A percentile compares a stretch with the other conserved stretches of the same genome.
phyloP scores from a whole-genome alignment of 345 rosid genomes.

The Corymbia maculata region DNA sequence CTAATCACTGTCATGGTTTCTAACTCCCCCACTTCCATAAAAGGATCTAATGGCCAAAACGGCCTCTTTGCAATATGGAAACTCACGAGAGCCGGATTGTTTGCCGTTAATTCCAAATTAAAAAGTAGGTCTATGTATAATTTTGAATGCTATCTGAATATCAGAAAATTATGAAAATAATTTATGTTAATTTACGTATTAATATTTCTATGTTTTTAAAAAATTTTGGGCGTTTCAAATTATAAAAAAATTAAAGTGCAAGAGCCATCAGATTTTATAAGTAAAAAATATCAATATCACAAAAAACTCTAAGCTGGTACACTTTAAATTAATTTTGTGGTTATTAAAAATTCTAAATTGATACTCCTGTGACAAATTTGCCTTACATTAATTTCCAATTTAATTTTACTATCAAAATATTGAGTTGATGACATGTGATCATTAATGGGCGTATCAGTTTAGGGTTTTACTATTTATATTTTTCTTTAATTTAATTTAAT shows the following conservation, averaged over 20 bases:
- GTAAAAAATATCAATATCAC: too few relatives aligned
- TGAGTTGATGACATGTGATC: too few relatives aligned
- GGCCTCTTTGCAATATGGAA: not conserved
- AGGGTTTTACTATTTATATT: too few relatives aligned
- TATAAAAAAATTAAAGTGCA: not conserved
- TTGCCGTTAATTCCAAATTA: not conserved
- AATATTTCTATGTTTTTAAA: not conserved
- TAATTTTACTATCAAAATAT: too few relatives aligned
- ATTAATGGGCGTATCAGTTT: too few relatives aligned
- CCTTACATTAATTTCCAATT: too few relatives aligned
- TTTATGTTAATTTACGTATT: not conserved
- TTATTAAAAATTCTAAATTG: too few relatives aligned
- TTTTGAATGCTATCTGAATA: not conserved
- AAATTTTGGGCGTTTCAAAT: not conserved
- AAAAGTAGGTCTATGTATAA: not conserved
- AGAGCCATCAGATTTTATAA: too few relatives aligned
- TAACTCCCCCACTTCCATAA: not conserved
- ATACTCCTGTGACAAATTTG: too few relatives aligned
- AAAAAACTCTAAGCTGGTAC: too few relatives aligned
- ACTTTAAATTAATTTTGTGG: too few relatives aligned
- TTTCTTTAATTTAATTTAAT: too few relatives aligned
- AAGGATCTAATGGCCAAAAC: not conserved
- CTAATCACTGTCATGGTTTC: slow-evolving; percentile 9
- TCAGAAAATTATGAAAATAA: not conserved
- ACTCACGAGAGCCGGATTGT: not conserved